Evolutionary conservation across 164 flowering plant genomes (phyloP).

Genomic region (Aristolochia contorta): DNA sequence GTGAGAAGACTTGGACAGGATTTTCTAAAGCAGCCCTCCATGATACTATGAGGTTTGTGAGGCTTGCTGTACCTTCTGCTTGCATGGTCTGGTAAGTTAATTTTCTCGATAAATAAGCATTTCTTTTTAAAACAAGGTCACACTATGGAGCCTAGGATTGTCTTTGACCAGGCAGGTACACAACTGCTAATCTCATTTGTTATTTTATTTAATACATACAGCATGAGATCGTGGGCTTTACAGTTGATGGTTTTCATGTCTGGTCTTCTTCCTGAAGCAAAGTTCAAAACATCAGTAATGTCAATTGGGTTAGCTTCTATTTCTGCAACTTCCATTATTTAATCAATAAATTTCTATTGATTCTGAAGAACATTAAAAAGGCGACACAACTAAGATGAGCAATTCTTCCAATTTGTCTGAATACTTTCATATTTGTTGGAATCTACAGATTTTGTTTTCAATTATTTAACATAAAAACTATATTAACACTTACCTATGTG

Average conservation of each 20-base stretch:
- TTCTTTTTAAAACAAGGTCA: background rate
- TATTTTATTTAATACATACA: background rate
- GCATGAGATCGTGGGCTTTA: background rate
- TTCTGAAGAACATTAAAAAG: too few relatives aligned
- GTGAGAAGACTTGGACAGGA: conserved; percentile 18
- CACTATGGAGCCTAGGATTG: background rate
- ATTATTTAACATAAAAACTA: background rate
- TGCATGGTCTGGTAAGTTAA: conserved; percentile 15
- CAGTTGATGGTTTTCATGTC: background rate
- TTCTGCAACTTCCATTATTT: background rate
- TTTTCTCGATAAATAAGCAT: background rate
- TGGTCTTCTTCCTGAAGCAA: background rate
- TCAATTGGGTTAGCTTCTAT: background rate
- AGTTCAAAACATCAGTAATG: background rate
- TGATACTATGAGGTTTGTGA: conserved; percentile 9
- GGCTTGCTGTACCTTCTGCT: conserved; percentile 18
- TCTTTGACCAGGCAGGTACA: background rate
- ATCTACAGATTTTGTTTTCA: background rate
- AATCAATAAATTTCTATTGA: background rate
- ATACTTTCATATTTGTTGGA: background rate
- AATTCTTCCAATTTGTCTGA: too few relatives aligned
- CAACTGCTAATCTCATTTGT: background rate
- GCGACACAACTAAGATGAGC: too few relatives aligned
- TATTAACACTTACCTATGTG: background rate
- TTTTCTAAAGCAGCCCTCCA: conserved; percentile 16